phyloP scores from a whole-genome alignment of 345 rosid genomes.

The Populus alba region DNA sequence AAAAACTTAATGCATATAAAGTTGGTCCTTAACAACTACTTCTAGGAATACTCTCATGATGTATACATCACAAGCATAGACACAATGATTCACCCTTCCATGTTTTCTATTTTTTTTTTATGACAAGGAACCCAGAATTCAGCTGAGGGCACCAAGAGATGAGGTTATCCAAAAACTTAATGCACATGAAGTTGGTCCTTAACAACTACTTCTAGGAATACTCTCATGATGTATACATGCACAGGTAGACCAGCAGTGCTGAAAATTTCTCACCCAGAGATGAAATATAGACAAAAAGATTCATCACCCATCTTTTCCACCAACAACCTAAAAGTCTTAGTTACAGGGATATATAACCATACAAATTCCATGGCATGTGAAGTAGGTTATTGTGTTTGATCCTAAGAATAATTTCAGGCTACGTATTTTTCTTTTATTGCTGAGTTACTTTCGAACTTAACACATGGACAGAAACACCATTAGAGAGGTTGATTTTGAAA shows the following conservation, averaged over 20 bases:
- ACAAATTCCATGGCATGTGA: not conserved
- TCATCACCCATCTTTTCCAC: not conserved
- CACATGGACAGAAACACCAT: not conserved
- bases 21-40: not conserved
- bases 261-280: not conserved
- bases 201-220: not conserved
- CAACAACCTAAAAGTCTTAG: not conserved
- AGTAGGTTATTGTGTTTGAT: not conserved
- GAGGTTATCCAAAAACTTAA: not conserved
- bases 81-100: not conserved
- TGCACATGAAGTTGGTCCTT: not conserved
- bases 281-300: not conserved
- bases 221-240: not conserved
- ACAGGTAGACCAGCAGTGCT: not conserved
- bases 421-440: not conserved
- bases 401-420: not conserved
- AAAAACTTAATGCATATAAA: not conserved
- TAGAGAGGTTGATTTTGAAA: not conserved
- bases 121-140: not conserved
- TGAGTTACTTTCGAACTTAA: not conserved
- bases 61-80: not conserved
- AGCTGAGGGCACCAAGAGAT: not conserved
- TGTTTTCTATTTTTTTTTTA: not conserved
- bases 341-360: not conserved
- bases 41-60: not conserved